phyloP scores from a whole-genome alignment of 2,329 filamentous ascomycete genomes.

The Lachnellula hyalina region DNA sequence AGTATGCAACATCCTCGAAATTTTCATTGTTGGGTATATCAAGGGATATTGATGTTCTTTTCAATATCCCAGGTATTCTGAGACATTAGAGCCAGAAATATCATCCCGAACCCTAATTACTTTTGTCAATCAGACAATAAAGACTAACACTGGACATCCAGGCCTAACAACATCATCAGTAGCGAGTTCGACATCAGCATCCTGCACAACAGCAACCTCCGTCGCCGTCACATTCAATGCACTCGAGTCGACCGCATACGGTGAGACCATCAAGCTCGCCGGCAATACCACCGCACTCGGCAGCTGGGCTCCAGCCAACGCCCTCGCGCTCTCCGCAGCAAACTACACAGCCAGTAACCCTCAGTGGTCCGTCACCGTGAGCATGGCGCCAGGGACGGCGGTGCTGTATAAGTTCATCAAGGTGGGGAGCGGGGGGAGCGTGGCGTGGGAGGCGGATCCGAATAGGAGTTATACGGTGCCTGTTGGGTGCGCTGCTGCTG shows the following conservation, averaged over 20 bases:
- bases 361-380: slow-evolving; percentile 54
- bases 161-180: too few relatives aligned
- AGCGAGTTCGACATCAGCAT: background rate
- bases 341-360: slow-evolving; percentile 55
- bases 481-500: slow-evolving; percentile 9
- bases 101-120: too few relatives aligned
- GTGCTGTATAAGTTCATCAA: slow-evolving; percentile 66
- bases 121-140: too few relatives aligned
- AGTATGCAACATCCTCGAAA: too few relatives aligned
- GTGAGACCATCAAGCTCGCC: slow-evolving; percentile 59
- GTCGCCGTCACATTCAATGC: slow-evolving; percentile 59
- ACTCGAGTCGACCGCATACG: slow-evolving; percentile 48
- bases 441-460: slow-evolving; percentile 55
- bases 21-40: too few relatives aligned
- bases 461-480: slow-evolving; percentile 20
- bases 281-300: slow-evolving; percentile 56
- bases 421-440: slow-evolving; percentile 44
- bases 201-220: slow-evolving; percentile 35
- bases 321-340: slow-evolving; percentile 50
- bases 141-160: too few relatives aligned
- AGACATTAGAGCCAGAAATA: too few relatives aligned
- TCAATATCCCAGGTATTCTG: too few relatives aligned
- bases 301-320: slow-evolving; percentile 51
- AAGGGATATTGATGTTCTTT: too few relatives aligned
- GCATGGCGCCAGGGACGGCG: slow-evolving; percentile 46